Conservation (phyloP, 495 filamentous ascomycete genomes). For the Neurospora sp. region DNA sequence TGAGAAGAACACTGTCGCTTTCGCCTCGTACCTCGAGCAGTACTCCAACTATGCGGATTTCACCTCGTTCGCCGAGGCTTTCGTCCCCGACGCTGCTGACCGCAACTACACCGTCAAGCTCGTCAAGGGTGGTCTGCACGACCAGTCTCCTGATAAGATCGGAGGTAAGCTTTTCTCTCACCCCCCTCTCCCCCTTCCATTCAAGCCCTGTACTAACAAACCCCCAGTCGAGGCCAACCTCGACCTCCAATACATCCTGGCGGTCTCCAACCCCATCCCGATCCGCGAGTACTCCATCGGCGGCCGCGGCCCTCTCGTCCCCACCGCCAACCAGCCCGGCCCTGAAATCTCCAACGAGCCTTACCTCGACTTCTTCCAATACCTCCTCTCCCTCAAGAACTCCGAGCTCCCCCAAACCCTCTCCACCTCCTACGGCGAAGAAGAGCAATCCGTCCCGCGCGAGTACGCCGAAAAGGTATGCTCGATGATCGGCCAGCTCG, state of each 20-base stretch:
- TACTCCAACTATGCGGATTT: constrained; percentile 52
- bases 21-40: constrained; percentile 41
- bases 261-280: constrained; percentile 26
- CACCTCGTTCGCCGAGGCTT: constrained; percentile 37
- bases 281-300: constrained; percentile 34
- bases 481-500: constrained; percentile 53
- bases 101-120: constrained; percentile 51
- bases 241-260: constrained; percentile 61
- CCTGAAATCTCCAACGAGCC: constrained; percentile 59
- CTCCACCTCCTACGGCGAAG: constrained; percentile 72
- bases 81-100: constrained; percentile 31
- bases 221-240: constrained; percentile 65
- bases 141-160: constrained; percentile 24
- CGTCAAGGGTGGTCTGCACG: constrained; percentile 47
- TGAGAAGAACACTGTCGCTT: constrained; percentile 22
- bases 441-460: constrained; percentile 64
- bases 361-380: constrained; percentile 62
- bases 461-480: constrained; percentile 60
- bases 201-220: no score
- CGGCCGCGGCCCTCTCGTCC: constrained; percentile 42
- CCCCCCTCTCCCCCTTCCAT: no score
- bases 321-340: constrained; percentile 43
- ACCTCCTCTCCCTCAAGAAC: constrained; percentile 26
- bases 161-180: constrained; percentile 18
- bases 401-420: constrained; percentile 59